Evolutionary conservation across 2,329 filamentous ascomycete genomes (phyloP).

Genomic region (Calonectria pauciramosa): DNA sequence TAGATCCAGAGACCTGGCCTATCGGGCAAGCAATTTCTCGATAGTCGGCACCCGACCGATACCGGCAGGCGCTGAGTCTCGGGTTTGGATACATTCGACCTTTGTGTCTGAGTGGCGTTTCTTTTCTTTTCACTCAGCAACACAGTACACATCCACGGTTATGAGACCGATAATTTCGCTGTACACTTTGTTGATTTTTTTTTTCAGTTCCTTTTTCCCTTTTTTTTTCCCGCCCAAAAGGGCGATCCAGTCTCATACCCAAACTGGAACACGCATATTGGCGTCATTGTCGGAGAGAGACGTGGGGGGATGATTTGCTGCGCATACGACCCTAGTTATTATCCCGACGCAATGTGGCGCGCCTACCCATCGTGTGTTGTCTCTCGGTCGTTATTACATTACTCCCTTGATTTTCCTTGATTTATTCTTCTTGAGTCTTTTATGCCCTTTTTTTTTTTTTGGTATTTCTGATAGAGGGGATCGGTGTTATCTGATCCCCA

Average conservation of each 20-base stretch:
- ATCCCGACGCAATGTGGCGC: not conserved
- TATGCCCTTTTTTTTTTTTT: not conserved
- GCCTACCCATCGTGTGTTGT: not conserved
- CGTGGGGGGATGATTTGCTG: not conserved
- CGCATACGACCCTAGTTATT: not conserved
- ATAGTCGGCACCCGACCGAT: not conserved
- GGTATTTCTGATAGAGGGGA: slow-evolving; percentile 37
- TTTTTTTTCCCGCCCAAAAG: not conserved
- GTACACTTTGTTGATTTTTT: not conserved
- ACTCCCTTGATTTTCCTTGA: not conserved
- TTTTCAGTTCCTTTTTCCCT: not conserved
- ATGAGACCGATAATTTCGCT: slow-evolving; percentile 20
- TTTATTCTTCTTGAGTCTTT: not conserved
- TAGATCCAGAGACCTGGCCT: slow-evolving; percentile 1
- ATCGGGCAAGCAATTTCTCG: not conserved
- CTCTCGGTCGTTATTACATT: slow-evolving; percentile 4
- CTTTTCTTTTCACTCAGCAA: slow-evolving; percentile 4
- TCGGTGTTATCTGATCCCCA: slow-evolving; percentile 26
- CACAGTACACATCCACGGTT: slow-evolving; percentile 14
- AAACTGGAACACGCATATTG: slow-evolving; percentile 11
- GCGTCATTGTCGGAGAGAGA: not conserved
- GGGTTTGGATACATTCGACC: slow-evolving; percentile 9
- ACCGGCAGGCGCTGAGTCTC: slow-evolving; percentile 12
- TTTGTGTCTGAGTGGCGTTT: slow-evolving; percentile 8
- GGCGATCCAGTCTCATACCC: slow-evolving; percentile 19